Evolutionary conservation across 1,284 basidiomycete species (phyloP).

Genomic region (Entoloma clypeatum): DNA sequence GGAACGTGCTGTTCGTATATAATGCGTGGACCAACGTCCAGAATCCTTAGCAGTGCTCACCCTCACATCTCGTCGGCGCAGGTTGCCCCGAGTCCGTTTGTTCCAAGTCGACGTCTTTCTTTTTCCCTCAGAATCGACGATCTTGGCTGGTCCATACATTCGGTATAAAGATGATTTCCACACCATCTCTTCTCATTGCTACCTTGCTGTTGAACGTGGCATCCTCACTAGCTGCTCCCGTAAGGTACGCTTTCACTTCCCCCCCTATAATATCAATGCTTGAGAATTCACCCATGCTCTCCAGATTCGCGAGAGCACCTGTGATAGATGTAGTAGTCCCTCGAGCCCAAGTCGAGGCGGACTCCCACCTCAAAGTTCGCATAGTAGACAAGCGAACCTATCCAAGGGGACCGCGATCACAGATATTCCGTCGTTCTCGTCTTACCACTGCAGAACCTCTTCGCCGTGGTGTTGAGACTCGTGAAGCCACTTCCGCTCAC

Average conservation of each 20-base stretch:
- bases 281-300: slow-evolving; percentile 2
- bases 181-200: slow-evolving; percentile 30
- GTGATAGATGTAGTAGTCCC: slow-evolving; percentile 22
- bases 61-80: slow-evolving; percentile 32
- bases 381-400: slow-evolving; percentile 24
- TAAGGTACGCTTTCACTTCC: slow-evolving; percentile 22
- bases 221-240: slow-evolving; percentile 28
- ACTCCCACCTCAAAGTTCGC: slow-evolving; percentile 21
- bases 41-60: slow-evolving; percentile 37
- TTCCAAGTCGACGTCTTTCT: slow-evolving; percentile 32
- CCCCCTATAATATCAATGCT: background rate
- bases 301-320: slow-evolving; percentile 24
- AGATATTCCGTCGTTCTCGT: slow-evolving; percentile 23
- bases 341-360: slow-evolving; percentile 20
- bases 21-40: slow-evolving; percentile 11
- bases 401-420: slow-evolving; percentile 20
- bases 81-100: slow-evolving; percentile 37
- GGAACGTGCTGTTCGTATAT: slow-evolving; percentile 16
- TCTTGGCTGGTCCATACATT: slow-evolving; percentile 19
- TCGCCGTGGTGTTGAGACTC: slow-evolving; percentile 19
- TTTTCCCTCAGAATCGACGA: slow-evolving; percentile 16
- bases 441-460: slow-evolving; percentile 21
- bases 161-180: slow-evolving; percentile 33
- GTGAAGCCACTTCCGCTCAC: slow-evolving; percentile 18
- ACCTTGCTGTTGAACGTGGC: slow-evolving; percentile 31